Evolutionary conservation across 2,329 filamentous ascomycete species (phyloP).

Genomic region (Mariannaea elegans): DNA sequence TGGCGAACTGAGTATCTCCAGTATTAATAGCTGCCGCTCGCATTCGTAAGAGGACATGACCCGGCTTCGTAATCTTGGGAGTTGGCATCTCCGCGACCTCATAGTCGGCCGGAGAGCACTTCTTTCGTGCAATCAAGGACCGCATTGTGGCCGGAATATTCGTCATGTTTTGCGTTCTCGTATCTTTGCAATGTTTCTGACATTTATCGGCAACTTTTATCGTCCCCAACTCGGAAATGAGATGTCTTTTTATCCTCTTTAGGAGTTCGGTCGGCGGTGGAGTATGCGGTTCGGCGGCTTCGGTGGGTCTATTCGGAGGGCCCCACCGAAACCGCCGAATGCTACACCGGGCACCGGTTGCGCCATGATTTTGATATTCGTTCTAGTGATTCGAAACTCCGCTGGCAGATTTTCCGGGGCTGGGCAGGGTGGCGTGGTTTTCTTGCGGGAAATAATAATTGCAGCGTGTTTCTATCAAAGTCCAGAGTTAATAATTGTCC

Average conservation of each 20-base stretch:
- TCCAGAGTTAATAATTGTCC: too few species aligned
- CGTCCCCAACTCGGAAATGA: not conserved
- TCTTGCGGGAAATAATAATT: too few species aligned
- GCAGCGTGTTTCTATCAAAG: too few species aligned
- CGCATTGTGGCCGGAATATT: slow-evolving; percentile 52
- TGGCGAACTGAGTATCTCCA: slow-evolving; percentile 45
- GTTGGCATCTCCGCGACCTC: slow-evolving; percentile 53
- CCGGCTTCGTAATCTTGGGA: slow-evolving; percentile 52
- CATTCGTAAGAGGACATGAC: slow-evolving; percentile 54
- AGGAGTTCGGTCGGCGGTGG: slow-evolving; percentile 15
- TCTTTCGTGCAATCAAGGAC: slow-evolving; percentile 52
- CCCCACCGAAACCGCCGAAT: slow-evolving; percentile 40
- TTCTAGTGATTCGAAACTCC: not conserved
- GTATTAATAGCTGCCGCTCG: slow-evolving; percentile 48
- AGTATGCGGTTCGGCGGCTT: slow-evolving; percentile 32
- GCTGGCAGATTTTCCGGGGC: slow-evolving; percentile 1
- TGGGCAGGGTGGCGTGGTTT: too few species aligned
- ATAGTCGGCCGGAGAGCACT: slow-evolving; percentile 49
- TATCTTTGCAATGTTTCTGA: not conserved
- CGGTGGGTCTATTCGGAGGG: slow-evolving; percentile 22
- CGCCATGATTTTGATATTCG: not conserved
- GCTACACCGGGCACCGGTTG: slow-evolving; percentile 23
- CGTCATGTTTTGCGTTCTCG: slow-evolving; percentile 36
- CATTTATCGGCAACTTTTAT: not conserved
- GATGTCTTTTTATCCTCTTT: slow-evolving; percentile 26